These are phyloP conservation scores for Eragrostis tef DNA, from an alignment of 202 grass and related monocot genomes.

Conservation along the genomic window DNA sequence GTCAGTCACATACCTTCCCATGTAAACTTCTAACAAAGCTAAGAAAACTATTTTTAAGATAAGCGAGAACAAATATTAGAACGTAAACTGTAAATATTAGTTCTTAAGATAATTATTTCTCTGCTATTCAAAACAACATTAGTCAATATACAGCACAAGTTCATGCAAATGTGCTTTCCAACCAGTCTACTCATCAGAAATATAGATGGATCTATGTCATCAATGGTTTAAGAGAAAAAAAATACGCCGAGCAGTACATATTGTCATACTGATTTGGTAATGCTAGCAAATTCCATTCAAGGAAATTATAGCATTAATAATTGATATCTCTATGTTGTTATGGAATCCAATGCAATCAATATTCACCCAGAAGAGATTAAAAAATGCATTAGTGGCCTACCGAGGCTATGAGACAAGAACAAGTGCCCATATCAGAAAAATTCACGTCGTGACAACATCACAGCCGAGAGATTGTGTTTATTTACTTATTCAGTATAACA, in stretches of 20 bases:
- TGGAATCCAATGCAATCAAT: conserved; percentile 15
- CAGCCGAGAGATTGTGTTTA: background rate
- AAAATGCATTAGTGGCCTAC: background rate
- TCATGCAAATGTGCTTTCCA: conserved; percentile 27
- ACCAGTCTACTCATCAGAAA: conserved; percentile 4
- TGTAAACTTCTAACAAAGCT: background rate
- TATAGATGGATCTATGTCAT: conserved; percentile 22
- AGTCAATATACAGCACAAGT: conserved; percentile 3
- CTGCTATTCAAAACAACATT: background rate
- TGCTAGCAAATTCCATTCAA: background rate
- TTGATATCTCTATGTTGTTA: background rate
- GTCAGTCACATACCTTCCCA: background rate
- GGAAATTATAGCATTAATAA: conserved; percentile 5
- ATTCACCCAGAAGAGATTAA: conserved; percentile 1
- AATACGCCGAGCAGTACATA: background rate
- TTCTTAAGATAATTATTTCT: background rate
- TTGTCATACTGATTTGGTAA: background rate
- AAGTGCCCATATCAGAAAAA: background rate
- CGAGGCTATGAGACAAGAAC: conserved; percentile 25
- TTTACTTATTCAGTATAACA: background rate
- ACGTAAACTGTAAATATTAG: background rate
- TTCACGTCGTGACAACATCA: background rate
- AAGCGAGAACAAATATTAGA: conserved; percentile 5
- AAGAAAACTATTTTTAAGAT: background rate
- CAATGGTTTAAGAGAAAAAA: background rate